These are phyloP conservation scores for Crithidia expoeki DNA, from an alignment of 208 protist species.

Conservation along the genomic window DNA sequence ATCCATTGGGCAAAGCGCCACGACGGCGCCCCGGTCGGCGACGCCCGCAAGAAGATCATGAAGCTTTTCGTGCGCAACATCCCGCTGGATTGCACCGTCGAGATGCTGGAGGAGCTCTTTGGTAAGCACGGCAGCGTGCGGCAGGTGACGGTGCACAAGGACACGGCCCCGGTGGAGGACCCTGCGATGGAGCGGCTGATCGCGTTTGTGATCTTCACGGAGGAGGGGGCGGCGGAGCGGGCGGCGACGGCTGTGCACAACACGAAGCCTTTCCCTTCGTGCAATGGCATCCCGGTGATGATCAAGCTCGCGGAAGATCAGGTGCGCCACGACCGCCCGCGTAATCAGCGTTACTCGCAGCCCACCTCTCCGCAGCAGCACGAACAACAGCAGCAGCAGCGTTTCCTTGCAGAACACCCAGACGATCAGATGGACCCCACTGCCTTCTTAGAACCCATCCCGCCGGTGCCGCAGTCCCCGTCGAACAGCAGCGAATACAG, in stretches of 20 bases:
- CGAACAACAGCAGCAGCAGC: conserved; percentile 4
- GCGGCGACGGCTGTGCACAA: conserved; percentile 63
- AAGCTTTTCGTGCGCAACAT: conserved; percentile 89
- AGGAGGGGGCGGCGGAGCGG: conserved; percentile 58
- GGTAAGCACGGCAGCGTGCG: conserved; percentile 47
- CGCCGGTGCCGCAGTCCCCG: background rate
- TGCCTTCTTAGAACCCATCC: background rate
- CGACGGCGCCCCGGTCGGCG: conserved; percentile 61
- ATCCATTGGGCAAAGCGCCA: conserved; percentile 85
- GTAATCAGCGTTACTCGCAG: background rate
- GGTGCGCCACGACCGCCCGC: conserved; percentile 17
- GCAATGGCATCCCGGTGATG: conserved; percentile 64
- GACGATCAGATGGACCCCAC: background rate
- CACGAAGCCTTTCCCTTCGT: conserved; percentile 49
- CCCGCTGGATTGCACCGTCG: conserved; percentile 44
- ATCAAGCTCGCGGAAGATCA: conserved; percentile 60
- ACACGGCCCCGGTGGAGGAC: conserved; percentile 54
- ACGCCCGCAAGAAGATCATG: conserved; percentile 64
- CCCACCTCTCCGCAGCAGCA: conserved; percentile 1
- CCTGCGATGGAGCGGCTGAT: conserved; percentile 66
- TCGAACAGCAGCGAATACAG: background rate
- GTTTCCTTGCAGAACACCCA: background rate
- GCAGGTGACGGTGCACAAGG: conserved; percentile 68
- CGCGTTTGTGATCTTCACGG: conserved; percentile 73
- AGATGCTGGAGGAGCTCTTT: conserved; percentile 52